phyloP scores from a whole-genome alignment of 148 eudicot species.

The Spergularia bocconei region DNA sequence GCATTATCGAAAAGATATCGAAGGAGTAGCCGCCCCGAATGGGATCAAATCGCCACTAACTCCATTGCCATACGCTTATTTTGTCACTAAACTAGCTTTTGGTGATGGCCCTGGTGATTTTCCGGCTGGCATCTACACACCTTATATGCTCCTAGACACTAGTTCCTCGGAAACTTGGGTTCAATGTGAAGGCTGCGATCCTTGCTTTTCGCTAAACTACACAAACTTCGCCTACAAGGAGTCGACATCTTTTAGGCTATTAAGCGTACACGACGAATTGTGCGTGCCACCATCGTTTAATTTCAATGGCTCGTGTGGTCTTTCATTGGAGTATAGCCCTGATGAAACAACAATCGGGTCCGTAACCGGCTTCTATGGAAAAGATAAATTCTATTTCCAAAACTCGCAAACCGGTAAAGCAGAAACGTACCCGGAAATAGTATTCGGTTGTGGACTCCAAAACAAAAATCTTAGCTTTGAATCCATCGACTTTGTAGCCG shows the following conservation, averaged over 20 bases:
- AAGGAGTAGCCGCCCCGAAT: neutral
- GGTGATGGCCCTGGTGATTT: neutral
- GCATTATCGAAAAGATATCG: neutral
- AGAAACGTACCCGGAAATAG: neutral
- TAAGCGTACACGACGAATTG: neutral
- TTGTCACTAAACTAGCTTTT: neutral
- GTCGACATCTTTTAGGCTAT: neutral
- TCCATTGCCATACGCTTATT: neutral
- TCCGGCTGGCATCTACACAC: no score
- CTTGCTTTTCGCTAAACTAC: neutral
- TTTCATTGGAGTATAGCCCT: neutral
- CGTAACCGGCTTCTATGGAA: neutral
- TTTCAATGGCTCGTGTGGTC: neutral
- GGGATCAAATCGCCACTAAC: neutral
- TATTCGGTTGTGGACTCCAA: neutral
- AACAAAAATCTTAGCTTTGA: neutral
- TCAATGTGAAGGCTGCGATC: constrained; percentile 2
- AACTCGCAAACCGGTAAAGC: neutral
- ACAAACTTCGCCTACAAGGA: neutral
- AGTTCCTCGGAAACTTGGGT: neutral
- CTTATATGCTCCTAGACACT: neutral
- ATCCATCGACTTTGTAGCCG: neutral
- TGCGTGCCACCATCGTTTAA: neutral
- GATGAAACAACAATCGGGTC: neutral
- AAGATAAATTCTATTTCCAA: neutral